Conservation (phyloP, 805 yeast genomes). For the Priceomyces haplophilus region DNA sequence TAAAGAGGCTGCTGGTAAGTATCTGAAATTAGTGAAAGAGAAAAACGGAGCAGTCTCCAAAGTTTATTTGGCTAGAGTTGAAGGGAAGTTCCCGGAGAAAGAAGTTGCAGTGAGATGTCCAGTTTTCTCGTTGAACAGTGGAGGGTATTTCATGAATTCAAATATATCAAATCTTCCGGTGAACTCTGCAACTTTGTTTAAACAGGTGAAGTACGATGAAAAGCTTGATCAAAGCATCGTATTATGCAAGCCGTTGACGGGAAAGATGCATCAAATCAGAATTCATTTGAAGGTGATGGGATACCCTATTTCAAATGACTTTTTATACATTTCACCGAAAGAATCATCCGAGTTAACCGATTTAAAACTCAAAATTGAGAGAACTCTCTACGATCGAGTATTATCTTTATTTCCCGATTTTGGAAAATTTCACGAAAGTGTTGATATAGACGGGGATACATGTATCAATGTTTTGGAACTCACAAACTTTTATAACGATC, state of each 20-base stretch:
- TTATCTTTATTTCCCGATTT: slow-evolving; percentile 16
- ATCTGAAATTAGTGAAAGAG: slow-evolving; percentile 29
- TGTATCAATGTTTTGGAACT: slow-evolving; percentile 14
- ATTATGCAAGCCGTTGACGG: slow-evolving; percentile 48
- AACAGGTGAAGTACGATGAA: slow-evolving; percentile 25
- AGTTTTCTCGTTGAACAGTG: slow-evolving; percentile 33
- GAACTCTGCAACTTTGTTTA: slow-evolving; percentile 33
- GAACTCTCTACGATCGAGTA: slow-evolving; percentile 19
- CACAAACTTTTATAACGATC: slow-evolving; percentile 13
- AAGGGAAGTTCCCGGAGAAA: slow-evolving; percentile 37
- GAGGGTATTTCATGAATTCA: slow-evolving; percentile 32
- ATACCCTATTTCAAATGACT: slow-evolving; percentile 83
- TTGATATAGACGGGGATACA: slow-evolving; percentile 7
- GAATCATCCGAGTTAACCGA: slow-evolving; percentile 7
- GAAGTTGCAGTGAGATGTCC: slow-evolving; percentile 36
- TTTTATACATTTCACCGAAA: slow-evolving; percentile 24
- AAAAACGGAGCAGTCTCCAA: slow-evolving; percentile 32
- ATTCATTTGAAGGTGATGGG: slow-evolving; percentile 61
- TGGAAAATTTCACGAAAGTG: slow-evolving; percentile 8
- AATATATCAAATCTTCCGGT: slow-evolving; percentile 22
- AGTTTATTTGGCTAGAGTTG: slow-evolving; percentile 45
- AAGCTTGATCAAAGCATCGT: slow-evolving; percentile 41
- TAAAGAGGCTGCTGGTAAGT: slow-evolving; percentile 26
- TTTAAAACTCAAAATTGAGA: slow-evolving; percentile 22
- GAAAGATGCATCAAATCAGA: slow-evolving; percentile 56